Evolutionary conservation across 2,329 filamentous ascomycete species (phyloP).

Genomic region (Penicillium freii): DNA sequence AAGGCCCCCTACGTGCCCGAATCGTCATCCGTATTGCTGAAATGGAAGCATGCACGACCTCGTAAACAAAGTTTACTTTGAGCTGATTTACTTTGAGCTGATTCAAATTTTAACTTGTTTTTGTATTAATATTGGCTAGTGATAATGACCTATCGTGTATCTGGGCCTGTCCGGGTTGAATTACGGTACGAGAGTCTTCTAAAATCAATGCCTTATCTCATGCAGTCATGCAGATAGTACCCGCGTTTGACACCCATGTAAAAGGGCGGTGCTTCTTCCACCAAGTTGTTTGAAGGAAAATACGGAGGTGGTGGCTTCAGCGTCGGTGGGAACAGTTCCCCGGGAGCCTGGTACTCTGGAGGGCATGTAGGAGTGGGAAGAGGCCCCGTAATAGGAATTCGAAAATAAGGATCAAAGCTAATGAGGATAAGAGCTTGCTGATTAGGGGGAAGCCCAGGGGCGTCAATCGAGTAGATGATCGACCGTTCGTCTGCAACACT

Average conservation of each 20-base stretch:
- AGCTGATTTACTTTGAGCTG: neutral
- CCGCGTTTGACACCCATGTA: slow-evolving; percentile 18
- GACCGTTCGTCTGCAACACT: slow-evolving; percentile 42
- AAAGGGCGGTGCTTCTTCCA: slow-evolving; percentile 13
- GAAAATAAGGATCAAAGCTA: slow-evolving; percentile 41
- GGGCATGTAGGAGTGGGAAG: neutral
- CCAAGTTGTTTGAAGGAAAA: neutral
- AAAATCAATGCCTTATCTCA: slow-evolving; percentile 1
- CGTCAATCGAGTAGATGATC: slow-evolving; percentile 40
- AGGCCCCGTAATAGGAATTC: slow-evolving; percentile 20
- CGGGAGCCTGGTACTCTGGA: neutral
- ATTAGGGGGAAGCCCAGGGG: slow-evolving; percentile 19
- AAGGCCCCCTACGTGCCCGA: neutral
- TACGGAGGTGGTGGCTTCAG: neutral
- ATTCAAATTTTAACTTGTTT: neutral
- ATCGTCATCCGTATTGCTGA: neutral
- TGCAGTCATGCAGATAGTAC: slow-evolving; percentile 22
- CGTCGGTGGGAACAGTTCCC: neutral
- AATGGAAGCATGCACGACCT: neutral
- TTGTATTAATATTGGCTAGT: neutral
- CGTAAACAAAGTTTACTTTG: neutral
- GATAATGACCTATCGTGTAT: neutral
- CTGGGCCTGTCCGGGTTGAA: neutral
- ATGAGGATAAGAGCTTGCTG: slow-evolving; percentile 39
- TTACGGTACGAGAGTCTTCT: neutral